Base-by-base conservation (phyloP, 306 rosid species). In the Senna siamea region DNA sequence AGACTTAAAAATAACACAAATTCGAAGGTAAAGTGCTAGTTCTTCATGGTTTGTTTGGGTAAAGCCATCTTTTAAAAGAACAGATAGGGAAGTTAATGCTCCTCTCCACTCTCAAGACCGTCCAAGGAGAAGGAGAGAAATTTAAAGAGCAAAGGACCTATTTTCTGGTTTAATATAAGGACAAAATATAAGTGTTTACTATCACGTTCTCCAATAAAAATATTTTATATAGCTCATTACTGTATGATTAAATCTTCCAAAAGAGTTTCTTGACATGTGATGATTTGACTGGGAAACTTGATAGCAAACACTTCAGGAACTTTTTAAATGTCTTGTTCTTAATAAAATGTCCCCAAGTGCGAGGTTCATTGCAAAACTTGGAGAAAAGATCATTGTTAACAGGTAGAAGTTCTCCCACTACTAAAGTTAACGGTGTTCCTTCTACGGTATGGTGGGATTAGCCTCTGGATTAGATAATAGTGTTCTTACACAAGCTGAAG, bases 61-160 rank as follows among this genome's bases (percentile, higher is more conserved):
- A 20, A 64, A 20, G 34, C 52, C 41, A 37, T 35, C 9, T 57
- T 57, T 68, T 76, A 28, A 11, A 17, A 64, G 52, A 43, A 38
- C 17, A 67, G 15, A 55, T 12, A 9, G 19, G n/a, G n/a, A 72
- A 15, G 14, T 10, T 22, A 35, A 50, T 14, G 47, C 9, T 53
- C 69, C 30, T 43, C 66, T 22, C 60, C 43, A 56, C 54, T 14
- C 53, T 58, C 55, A 17, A 43, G 41, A 59, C n/a, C n/a, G n/a
- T n/a, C n/a, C n/a, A 26, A 26, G 3, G 3, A 26, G 3, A 26
- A 26, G 30, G 30, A 1, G 30, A 1, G 30, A 26, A 26, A 26
- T 47, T 44, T 44, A n/a, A n/a, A n/a, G n/a, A n/a, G n/a, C n/a
- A n/a, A n/a, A n/a, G n/a, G n/a, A n/a, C n/a, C n/a, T n/a, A n/a